phyloP scores from a whole-genome alignment of 2,329 filamentous ascomycete genomes.

The Penicillium hordei region DNA sequence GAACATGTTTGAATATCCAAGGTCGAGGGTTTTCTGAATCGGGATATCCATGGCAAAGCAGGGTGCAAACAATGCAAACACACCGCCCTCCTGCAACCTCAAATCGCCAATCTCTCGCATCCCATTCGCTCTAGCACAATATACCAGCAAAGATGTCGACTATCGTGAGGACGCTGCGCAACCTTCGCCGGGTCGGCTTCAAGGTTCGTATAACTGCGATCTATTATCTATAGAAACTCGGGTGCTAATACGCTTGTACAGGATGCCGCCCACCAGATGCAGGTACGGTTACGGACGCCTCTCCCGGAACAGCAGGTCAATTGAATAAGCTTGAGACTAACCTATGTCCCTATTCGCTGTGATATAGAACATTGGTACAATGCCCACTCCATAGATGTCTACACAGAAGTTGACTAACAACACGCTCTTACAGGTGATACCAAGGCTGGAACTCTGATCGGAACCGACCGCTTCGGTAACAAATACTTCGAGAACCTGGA shows the following conservation, averaged over 20 bases:
- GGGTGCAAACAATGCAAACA: slow-evolving; percentile 41
- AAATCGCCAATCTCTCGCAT: slow-evolving; percentile 20
- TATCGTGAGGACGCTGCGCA: slow-evolving; percentile 77
- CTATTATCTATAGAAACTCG: slow-evolving; percentile 15
- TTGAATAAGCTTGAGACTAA: slow-evolving; percentile 24
- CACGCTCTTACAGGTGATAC: slow-evolving; percentile 71
- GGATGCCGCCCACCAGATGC: slow-evolving; percentile 90
- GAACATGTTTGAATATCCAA: slow-evolving; percentile 34
- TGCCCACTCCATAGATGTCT: neutral
- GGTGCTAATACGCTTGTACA: slow-evolving; percentile 50
- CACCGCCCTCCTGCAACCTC: slow-evolving; percentile 28
- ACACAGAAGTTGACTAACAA: slow-evolving; percentile 22
- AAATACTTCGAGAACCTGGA: slow-evolving; percentile 97
- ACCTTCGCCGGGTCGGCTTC: slow-evolving; percentile 81
- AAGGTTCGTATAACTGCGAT: slow-evolving; percentile 59
- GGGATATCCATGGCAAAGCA: slow-evolving; percentile 17
- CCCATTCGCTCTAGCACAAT: slow-evolving; percentile 17
- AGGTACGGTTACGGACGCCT: slow-evolving; percentile 56
- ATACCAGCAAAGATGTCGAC: slow-evolving; percentile 74
- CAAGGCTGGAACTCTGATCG: slow-evolving; percentile 85
- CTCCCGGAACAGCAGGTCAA: slow-evolving; percentile 9
- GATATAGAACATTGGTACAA: slow-evolving; percentile 46
- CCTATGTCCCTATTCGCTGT: slow-evolving; percentile 8
- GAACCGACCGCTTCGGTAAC: slow-evolving; percentile 87
- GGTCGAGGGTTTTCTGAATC: slow-evolving; percentile 21